Evolutionary conservation across 2,329 filamentous ascomycete species (phyloP).

Genomic region (Thielaviopsis ethacetica): DNA sequence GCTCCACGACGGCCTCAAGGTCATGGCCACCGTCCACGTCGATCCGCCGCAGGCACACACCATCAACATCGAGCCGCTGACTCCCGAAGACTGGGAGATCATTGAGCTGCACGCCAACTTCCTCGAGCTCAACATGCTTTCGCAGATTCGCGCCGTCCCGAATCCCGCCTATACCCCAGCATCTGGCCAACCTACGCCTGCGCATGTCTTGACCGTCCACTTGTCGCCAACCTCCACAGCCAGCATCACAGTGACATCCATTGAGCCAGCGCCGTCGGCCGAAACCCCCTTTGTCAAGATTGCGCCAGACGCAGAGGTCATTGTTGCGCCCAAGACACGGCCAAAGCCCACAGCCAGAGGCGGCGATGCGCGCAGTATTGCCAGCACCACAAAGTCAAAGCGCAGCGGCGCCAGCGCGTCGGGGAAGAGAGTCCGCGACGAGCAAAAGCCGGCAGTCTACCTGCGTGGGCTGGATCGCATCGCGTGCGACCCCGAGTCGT

Average conservation of each 20-base stretch:
- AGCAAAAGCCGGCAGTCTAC: constrained; percentile 53
- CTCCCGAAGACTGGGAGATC: constrained; percentile 94
- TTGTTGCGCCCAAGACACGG: constrained; percentile 85
- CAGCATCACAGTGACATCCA: constrained; percentile 69
- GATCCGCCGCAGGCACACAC: constrained; percentile 86
- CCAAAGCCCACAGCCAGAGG: constrained; percentile 39
- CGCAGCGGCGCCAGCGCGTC: constrained; percentile 62
- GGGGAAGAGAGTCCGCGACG: constrained; percentile 42
- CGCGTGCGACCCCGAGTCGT: constrained; percentile 37
- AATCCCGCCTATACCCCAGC: constrained; percentile 54
- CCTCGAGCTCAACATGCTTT: constrained; percentile 80
- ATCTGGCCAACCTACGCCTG: constrained; percentile 32
- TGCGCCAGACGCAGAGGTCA: constrained; percentile 84
- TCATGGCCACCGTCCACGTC: constrained; percentile 56
- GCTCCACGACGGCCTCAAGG: constrained; percentile 65
- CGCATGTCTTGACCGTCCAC: constrained; percentile 78
- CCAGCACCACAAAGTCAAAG: constrained; percentile 64
- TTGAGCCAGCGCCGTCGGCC: constrained; percentile 56
- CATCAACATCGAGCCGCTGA: constrained; percentile 90
- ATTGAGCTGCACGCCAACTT: constrained; percentile 96
- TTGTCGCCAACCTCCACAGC: constrained; percentile 91
- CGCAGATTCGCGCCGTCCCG: constrained; percentile 82
- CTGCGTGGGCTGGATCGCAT: constrained; percentile 62
- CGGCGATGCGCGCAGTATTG: constrained; percentile 58
- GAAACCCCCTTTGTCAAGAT: constrained; percentile 77